A percentile compares a stretch with the other conserved stretches of the same genome.
Evolutionary conservation across 768 basidiomycete species (phyloP).

Genomic region (Termitomyces titanicus): DNA sequence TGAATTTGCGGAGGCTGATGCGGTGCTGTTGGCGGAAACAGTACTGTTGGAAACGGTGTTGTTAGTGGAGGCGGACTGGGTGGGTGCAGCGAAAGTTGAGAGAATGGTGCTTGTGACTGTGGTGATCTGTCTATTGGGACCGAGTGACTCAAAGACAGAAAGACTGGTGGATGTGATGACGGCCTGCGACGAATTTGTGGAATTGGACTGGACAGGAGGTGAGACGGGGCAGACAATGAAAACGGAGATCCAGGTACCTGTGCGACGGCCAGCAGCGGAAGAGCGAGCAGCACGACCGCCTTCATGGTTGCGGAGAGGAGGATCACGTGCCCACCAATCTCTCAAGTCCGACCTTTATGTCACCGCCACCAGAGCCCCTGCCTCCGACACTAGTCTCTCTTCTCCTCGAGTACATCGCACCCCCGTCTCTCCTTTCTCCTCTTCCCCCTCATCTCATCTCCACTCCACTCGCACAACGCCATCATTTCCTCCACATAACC

Average conservation of each 20-base stretch:
- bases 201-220: constrained; percentile 4
- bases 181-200: constrained; percentile 21
- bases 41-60: constrained; percentile 15
- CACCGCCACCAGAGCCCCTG: constrained; percentile 2
- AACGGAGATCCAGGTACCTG: constrained; percentile 30
- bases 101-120: constrained; percentile 39
- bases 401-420: constrained; percentile 56
- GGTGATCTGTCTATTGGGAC: constrained; percentile 36
- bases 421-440: constrained; percentile 43
- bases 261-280: constrained; percentile 38
- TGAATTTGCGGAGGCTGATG: constrained; percentile 21
- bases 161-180: constrained; percentile 39
- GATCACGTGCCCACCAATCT: constrained; percentile 8
- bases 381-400: constrained; percentile 34
- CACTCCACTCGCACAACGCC: constrained; percentile 54
- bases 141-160: constrained; percentile 32
- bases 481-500: constrained; percentile 57
- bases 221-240: not conserved
- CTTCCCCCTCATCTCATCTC: constrained; percentile 65
- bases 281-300: constrained; percentile 27
- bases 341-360: not conserved
- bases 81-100: constrained; percentile 33
- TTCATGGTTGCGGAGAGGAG: constrained; percentile 11
- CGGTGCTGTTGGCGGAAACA: constrained; percentile 20
- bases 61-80: constrained; percentile 16